Evolutionary conservation across 768 basidiomycete species (phyloP), one percentile per base, ranked within the genome.

Genomic region (Podaxis sp.): DNA sequence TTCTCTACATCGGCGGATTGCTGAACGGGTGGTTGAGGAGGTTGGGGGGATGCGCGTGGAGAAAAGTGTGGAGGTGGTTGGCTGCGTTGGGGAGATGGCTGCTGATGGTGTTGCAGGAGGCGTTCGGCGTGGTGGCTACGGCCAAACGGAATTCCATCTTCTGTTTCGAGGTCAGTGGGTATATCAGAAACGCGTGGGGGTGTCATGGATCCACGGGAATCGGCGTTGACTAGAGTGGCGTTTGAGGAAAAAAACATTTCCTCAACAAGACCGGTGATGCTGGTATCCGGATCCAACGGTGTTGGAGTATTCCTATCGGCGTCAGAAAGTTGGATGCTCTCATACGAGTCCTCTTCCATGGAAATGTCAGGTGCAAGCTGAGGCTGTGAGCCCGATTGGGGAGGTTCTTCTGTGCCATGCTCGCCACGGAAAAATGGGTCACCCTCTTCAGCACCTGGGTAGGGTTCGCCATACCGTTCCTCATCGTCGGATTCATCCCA

Each of bases 261-360:
- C 51, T 90, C 85, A 19, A 90, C 88, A 30, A 89, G 79, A n/a
- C 87, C 86, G 9, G 85, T 86, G 66, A 90, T 85, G 69, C 87
- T 89, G 60, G 82, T 76, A 64, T 87, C 84, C 28, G 77, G 77
- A 67, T 83, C 79, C 48, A 80, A 68, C 7, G 70, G 68, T 48
- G 80, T 71, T 54, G 73, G 72, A 61, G 74, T 72, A n/a, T 80
- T 73, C 64, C 71, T 68, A 38, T 73, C 77, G n/a, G 68, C 64
- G 55, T 84, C 80, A n/a, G 75, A 77, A 26, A 80, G 69, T 38
- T 79, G 76, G 52, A 78, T 73, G 53, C 77, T 79, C 54, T 82
- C 84, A 65, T 82, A 82, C 0, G 80, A 81, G 30, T 68, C 70
- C 42, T 64, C 67, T 33, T 68, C 64, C n/a, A 33, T 59, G 17